Percentiles rank a stretch among this genome's conserved stretches.
These are phyloP conservation scores for Bimuria novae-zelandiae DNA, from an alignment of 2,329 filamentous ascomycete genomes.

Conservation along the genomic window DNA sequence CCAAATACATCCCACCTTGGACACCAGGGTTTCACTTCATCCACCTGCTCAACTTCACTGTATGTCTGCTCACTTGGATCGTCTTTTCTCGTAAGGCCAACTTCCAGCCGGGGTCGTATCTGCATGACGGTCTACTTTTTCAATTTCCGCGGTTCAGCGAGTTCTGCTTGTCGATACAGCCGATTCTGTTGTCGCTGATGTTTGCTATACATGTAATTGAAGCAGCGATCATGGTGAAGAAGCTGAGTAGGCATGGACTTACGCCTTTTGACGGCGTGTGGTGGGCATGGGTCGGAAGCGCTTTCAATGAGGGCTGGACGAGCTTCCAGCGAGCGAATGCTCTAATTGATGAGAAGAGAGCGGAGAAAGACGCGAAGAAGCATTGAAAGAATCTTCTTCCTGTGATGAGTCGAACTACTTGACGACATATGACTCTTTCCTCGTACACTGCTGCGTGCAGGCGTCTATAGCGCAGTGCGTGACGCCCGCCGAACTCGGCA, in stretches of 20 bases:
- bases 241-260: slow-evolving; percentile 58
- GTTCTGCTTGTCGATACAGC: slow-evolving; percentile 64
- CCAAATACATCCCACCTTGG: slow-evolving; percentile 56
- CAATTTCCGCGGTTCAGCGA: slow-evolving; percentile 60
- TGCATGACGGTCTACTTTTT: slow-evolving; percentile 51
- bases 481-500: slow-evolving; percentile 10
- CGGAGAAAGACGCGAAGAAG: slow-evolving; percentile 41
- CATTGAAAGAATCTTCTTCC: too few species aligned
- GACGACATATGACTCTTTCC: too few species aligned
- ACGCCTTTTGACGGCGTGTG: slow-evolving; percentile 54
- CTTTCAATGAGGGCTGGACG: slow-evolving; percentile 59
- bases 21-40: slow-evolving; percentile 38
- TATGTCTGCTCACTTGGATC: slow-evolving; percentile 42
- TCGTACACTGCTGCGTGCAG: too few species aligned
- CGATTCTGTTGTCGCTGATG: slow-evolving; percentile 62
- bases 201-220: slow-evolving; percentile 70
- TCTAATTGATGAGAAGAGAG: slow-evolving; percentile 31
- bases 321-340: slow-evolving; percentile 48
- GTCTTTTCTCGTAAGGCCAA: slow-evolving; percentile 34
- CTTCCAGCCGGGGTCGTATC: slow-evolving; percentile 39
- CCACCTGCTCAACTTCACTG: slow-evolving; percentile 59
- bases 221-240: slow-evolving; percentile 54
- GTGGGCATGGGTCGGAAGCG: slow-evolving; percentile 59
- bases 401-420: too few species aligned
- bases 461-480: not conserved